Conservation (phyloP, 2,329 filamentous ascomycete genomes). For the Ceratocystis diversiconidia region DNA sequence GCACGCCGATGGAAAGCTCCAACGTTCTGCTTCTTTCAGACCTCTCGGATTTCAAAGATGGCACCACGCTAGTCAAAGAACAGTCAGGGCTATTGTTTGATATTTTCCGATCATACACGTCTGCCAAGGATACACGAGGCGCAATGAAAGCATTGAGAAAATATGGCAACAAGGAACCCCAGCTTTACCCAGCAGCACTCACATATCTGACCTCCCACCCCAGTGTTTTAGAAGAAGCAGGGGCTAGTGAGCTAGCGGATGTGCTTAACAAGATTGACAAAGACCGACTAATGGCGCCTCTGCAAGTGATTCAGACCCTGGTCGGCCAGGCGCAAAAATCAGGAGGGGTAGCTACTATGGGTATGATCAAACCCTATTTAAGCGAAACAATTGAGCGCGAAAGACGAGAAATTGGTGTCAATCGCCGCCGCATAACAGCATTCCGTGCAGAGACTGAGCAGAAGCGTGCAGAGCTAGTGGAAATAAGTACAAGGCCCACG, state of each 20-base stretch:
- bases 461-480: constrained; percentile 64
- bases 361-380: constrained; percentile 88
- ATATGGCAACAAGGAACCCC: constrained; percentile 81
- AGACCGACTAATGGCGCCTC: constrained; percentile 82
- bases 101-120: constrained; percentile 92
- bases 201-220: constrained; percentile 85
- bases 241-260: constrained; percentile 61
- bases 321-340: constrained; percentile 37
- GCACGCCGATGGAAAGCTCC: constrained; percentile 80
- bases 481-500: constrained; percentile 63
- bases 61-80: constrained; percentile 83
- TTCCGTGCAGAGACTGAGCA: constrained; percentile 72
- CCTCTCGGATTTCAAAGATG: constrained; percentile 76
- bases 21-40: constrained; percentile 89
- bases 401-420: constrained; percentile 66
- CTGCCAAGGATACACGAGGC: constrained; percentile 78
- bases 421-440: constrained; percentile 66
- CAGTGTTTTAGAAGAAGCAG: constrained; percentile 69
- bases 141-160: constrained; percentile 81
- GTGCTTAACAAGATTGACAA: constrained; percentile 78
- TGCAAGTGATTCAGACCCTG: constrained; percentile 92
- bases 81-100: constrained; percentile 84
- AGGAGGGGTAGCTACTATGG: constrained; percentile 75
- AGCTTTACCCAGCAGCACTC: constrained; percentile 81
- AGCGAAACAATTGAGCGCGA: constrained; percentile 79